A percentile compares a stretch with the other conserved stretches of the same genome.
Conservation (phyloP, 148 eudicot genomes). For the Silene uniflora region DNA sequence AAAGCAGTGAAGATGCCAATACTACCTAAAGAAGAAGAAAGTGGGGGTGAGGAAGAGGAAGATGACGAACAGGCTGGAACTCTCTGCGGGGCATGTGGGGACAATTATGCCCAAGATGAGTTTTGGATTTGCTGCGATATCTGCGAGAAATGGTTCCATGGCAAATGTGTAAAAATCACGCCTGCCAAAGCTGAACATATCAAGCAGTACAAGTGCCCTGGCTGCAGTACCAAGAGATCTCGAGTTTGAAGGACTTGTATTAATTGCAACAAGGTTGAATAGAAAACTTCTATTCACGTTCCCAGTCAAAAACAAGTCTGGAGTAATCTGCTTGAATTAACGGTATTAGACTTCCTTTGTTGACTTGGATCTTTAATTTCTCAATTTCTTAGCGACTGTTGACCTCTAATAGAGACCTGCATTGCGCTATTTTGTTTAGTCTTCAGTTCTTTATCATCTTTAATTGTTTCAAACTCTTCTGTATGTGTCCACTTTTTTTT, state of each 20-base stretch:
- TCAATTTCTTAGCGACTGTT: slow-evolving; percentile 17
- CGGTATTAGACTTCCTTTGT: slow-evolving; percentile 11
- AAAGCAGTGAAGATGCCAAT: slow-evolving; percentile 43
- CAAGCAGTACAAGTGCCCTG: slow-evolving; percentile 85
- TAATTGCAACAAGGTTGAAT: slow-evolving; percentile 21
- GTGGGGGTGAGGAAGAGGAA: slow-evolving; percentile 61
- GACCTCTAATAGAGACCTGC: slow-evolving; percentile 9
- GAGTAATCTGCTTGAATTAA: slow-evolving; percentile 17
- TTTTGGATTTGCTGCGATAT: slow-evolving; percentile 84
- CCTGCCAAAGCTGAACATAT: slow-evolving; percentile 82
- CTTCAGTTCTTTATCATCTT: neutral
- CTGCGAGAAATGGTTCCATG: slow-evolving; percentile 89
- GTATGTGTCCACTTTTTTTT: neutral
- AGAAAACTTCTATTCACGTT: slow-evolving; percentile 20
- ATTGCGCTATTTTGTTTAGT: slow-evolving; percentile 7
- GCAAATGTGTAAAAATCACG: slow-evolving; percentile 82
- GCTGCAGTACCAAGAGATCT: slow-evolving; percentile 65
- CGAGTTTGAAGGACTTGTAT: slow-evolving; percentile 37
- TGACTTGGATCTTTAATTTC: slow-evolving; percentile 6
- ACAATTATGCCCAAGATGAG: slow-evolving; percentile 56
- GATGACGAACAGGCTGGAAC: slow-evolving; percentile 67
- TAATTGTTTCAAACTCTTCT: neutral
- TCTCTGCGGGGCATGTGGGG: slow-evolving; percentile 87
- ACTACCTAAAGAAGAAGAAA: slow-evolving; percentile 44
- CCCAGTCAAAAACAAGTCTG: slow-evolving; percentile 22